Evolutionary conservation across 768 basidiomycete species (phyloP), one percentile per base, ranked within the genome.

Genomic region (Tylopilus vinaceipallidus): DNA sequence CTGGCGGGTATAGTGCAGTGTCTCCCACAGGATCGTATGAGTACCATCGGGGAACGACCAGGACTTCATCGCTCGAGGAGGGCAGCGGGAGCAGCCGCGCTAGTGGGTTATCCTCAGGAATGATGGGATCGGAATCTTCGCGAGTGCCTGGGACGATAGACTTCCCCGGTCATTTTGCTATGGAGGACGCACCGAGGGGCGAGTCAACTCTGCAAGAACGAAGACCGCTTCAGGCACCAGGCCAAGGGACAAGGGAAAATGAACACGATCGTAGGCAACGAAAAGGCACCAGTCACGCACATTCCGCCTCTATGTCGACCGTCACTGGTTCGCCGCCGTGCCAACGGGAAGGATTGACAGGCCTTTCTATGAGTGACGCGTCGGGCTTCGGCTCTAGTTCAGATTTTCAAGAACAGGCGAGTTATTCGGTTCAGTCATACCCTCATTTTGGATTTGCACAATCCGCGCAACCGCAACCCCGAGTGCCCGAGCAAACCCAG

Each of bases 291-390:
- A 10, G 52, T 3, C 66, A 67, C 20, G 42, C 48, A 17, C 52
- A 60, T 22, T 67, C 65, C 3, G 26, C 55, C 20, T 67, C 66
- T 11, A 3, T 63, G 12, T 58, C 63, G 9, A 67, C 67, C 23
- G 50, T 67, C 4, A 56, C 57, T 6, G 58, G 37, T 7, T 58
- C 63, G 2, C 49, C 62, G 3, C 54, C 41, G 8, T 54, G 49
- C 35, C 24, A n/a, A 24, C 60, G 14, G 27, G 45, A 41, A 16
- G 42, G 44, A 17, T 29, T 37, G 6, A 41, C 44, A 2, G 30
- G 23, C 19, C 11, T 19, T 9, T 14, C 41, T 1, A 33, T 38
- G 3, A 34, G 42, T 4, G 12, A 34, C 20, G 9, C 8, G n/a
- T 50, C 55, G 1, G 14, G 14, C 9, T 39, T 52, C 26, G 44